These are phyloP conservation scores for Pluteus cervinus DNA, from an alignment of 768 basidiomycete species.

Conservation along the genomic window DNA sequence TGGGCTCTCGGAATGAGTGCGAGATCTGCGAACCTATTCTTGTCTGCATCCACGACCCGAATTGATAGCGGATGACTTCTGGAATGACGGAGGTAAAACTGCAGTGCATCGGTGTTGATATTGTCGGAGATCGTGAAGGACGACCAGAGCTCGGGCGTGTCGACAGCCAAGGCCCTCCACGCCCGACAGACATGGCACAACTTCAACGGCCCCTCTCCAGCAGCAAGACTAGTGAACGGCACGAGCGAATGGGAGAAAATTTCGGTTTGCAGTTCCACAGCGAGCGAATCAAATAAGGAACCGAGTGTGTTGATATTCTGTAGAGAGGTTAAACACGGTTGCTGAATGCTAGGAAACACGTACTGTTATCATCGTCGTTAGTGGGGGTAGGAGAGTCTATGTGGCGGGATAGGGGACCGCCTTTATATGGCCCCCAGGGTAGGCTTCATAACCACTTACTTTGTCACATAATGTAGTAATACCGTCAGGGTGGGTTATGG, in stretches of 20 bases:
- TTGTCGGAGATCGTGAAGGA: constrained; percentile 28
- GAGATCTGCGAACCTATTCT: constrained; percentile 11
- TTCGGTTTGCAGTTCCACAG: constrained; percentile 39
- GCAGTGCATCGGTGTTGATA: constrained; percentile 12
- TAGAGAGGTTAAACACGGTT: too few species aligned
- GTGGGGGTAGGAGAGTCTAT: too few species aligned
- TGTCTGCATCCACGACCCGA: constrained; percentile 20
- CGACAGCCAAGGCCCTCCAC: constrained; percentile 34
- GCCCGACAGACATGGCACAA: constrained; percentile 32
- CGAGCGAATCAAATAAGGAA: constrained; percentile 27
- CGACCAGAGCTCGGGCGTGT: constrained; percentile 42
- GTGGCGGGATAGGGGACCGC: too few species aligned
- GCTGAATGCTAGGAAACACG: too few species aligned
- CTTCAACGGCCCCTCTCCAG: constrained; percentile 29
- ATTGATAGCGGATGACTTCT: constrained; percentile 25
- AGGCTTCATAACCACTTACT: too few species aligned
- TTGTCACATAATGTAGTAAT: too few species aligned
- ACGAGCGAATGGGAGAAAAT: constrained; percentile 37
- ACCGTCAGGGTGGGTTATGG: too few species aligned
- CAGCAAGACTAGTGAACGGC: constrained; percentile 23
- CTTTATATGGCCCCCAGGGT: too few species aligned
- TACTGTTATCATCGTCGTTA: too few species aligned
- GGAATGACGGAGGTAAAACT: constrained; percentile 33
- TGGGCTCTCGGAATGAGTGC: constrained; percentile 27
- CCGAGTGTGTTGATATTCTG: not conserved